Conservation (phyloP, 805 yeast species). For the Starmerella davenportii region DNA sequence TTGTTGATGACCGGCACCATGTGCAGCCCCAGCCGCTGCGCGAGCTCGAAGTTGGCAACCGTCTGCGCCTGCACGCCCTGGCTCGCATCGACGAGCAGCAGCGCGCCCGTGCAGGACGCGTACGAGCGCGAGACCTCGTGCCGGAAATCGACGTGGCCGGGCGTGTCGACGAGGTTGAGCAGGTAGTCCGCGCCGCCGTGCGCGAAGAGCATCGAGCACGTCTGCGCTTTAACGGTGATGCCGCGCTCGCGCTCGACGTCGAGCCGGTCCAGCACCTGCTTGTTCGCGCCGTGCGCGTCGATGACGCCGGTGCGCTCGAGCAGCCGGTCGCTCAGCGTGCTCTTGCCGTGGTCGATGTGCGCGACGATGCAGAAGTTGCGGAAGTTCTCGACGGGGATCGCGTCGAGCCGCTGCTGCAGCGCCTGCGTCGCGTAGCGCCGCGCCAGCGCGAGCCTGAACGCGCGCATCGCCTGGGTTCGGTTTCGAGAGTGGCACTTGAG, state of each 20-base stretch:
- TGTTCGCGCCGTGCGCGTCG: constrained; percentile 44
- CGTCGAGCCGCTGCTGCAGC: constrained; percentile 36
- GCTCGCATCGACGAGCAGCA: constrained; percentile 77
- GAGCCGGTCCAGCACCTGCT: constrained; percentile 73
- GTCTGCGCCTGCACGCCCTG: constrained; percentile 98
- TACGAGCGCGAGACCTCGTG: constrained; percentile 86
- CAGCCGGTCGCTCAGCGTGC: constrained; percentile 75
- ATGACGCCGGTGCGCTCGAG: constrained; percentile 82
- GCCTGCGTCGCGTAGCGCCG: neutral
- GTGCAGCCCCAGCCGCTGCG: constrained; percentile 65
- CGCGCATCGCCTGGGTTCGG: no score
- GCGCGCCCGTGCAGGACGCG: constrained; percentile 92
- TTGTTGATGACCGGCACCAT: constrained; percentile 82
- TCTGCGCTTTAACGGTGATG: constrained; percentile 91
- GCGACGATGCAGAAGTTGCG: constrained; percentile 90
- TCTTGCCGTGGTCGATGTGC: constrained; percentile 68
- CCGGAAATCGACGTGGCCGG: constrained; percentile 93
- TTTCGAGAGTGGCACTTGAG: no score
- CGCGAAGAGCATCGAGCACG: constrained; percentile 79
- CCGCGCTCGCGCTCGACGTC: constrained; percentile 96
- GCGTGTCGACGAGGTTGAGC: constrained; percentile 84
- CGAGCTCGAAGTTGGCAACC: constrained; percentile 88
- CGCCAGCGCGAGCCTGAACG: no score
- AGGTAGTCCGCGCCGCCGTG: constrained; percentile 55
- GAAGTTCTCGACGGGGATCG: constrained; percentile 66